Conservation (phyloP, 352 stramenopile species). For the Phytophthora cryptogea region DNA sequence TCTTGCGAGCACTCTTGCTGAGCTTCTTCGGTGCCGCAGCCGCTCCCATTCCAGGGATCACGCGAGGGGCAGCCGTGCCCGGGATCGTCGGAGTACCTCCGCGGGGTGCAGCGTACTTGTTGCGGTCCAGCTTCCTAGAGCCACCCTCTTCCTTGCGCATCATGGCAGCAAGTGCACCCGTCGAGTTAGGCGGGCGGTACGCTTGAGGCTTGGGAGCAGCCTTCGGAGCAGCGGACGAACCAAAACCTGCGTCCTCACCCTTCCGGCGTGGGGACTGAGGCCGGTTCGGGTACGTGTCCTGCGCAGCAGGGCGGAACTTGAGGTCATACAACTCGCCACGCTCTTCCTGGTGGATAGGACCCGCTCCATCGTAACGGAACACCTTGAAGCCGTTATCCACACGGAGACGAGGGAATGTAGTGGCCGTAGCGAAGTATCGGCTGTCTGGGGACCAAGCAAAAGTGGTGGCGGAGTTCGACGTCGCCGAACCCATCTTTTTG, state of each 20-base stretch:
- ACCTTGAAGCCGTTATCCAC: conserved; percentile 98
- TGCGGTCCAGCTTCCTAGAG: conserved; percentile 81
- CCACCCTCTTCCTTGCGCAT: conserved; percentile 90
- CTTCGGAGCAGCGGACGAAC: conserved; percentile 44
- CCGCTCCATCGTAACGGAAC: conserved; percentile 96
- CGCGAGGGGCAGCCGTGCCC: conserved; percentile 48
- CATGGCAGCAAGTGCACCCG: conserved; percentile 91
- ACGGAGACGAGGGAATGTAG: conserved; percentile 97
- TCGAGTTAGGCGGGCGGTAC: conserved; percentile 89
- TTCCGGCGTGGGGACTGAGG: conserved; percentile 85
- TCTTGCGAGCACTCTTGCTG: conserved; percentile 83
- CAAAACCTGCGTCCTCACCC: conserved; percentile 42
- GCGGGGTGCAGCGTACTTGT: conserved; percentile 80
- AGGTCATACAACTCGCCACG: conserved; percentile 88
- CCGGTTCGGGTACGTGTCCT: conserved; percentile 88
- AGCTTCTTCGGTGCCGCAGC: conserved; percentile 62
- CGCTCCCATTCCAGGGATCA: conserved; percentile 73
- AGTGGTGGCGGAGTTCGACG: conserved; percentile 78
- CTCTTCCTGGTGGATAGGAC: conserved; percentile 86
- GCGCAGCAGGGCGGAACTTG: conserved; percentile 78
- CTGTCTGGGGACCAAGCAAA: conserved; percentile 95
- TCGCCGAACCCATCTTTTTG: conserved; percentile 92
- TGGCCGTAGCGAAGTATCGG: conserved; percentile 95
- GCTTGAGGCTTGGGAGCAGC: conserved; percentile 71
- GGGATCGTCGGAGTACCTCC: conserved; percentile 38